Base-by-base conservation (phyloP, 1,284 basidiomycete genomes). In the Pyrrhoderma noxium region DNA sequence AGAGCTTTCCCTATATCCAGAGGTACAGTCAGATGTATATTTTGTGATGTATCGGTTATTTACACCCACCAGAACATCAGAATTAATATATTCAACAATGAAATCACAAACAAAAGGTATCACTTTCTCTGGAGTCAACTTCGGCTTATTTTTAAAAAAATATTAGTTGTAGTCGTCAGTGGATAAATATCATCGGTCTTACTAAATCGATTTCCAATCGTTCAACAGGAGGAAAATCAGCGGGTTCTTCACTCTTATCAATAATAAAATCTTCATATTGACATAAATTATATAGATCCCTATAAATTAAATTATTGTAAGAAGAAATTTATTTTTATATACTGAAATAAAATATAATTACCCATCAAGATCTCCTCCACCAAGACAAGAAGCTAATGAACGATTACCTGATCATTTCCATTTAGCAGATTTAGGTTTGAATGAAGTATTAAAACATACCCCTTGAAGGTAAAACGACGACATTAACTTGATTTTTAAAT, bases 101-200 rank as follows among this genome's bases (percentile, higher is more conserved):
- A 93, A 93, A 57, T 90, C 75, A 56, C 83, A 85, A 1, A 92
- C 80, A 57, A 92, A 88, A 1, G 83, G 73, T 4, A 90, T 76
- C 0, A 74, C 81, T 55, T 80, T 80, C 1, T 77, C 70, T 22
- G 75, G 70, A 2, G 74, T 72, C 1, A 87, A 67, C 22, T 39
- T 18, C 3, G 66, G 67, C 16, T 72, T 57, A 37, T n/a, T 79
- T 82, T 42, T 2, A 49, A 50, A 49, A 9, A 31, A 18, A 45
- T 36, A 16, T 8, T 45, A 25, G 14, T 39, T 19, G 19, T 39
- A 47, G 14, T 23, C 25, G 5, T 60, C 59, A 2, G 58, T 56
- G 45, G 38, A 52, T 14, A 45, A 0, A 18, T 43, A 27, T 49
- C 47, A 16, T 13, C 8, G 19, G 43, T 5, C 27, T 11, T 31